phyloP scores from a whole-genome alignment of 257 asterid species.

The Petunia secreta region DNA sequence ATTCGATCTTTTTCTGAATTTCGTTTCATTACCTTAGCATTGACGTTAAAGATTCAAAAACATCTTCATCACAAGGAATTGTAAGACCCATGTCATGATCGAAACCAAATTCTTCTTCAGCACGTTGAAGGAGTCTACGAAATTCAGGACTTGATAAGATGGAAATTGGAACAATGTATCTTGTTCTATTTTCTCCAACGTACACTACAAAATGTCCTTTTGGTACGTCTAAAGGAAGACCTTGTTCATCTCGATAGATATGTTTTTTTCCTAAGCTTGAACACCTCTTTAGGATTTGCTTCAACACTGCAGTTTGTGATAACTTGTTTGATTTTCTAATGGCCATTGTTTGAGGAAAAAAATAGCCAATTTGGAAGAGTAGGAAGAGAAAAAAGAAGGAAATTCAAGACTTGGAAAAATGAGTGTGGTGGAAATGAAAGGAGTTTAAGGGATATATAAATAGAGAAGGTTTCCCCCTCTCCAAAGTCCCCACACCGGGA shows the following conservation, averaged over 20 bases:
- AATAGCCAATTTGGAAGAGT: neutral
- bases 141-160: conserved; percentile 46
- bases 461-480: neutral
- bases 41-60: conserved; percentile 50
- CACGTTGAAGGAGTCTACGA: conserved; percentile 44
- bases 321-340: conserved; percentile 47
- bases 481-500: no score
- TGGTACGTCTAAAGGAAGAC: conserved; percentile 60
- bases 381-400: conserved; percentile 11
- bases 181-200: conserved; percentile 52
- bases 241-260: conserved; percentile 34
- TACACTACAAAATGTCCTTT: conserved; percentile 64
- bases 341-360: conserved; percentile 39
- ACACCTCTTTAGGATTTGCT: conserved; percentile 57
- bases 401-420: neutral
- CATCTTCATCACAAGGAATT: conserved; percentile 54
- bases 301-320: conserved; percentile 55
- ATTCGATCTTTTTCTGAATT: neutral
- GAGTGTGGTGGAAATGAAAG: conserved; percentile 37
- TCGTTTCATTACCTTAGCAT: conserved; percentile 31
- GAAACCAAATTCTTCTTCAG: conserved; percentile 65
- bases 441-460: conserved; percentile 38
- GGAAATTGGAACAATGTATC: conserved; percentile 57
- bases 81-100: conserved; percentile 65
- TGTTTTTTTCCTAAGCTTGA: conserved; percentile 51